Evolutionary conservation across 768 basidiomycete species (phyloP).

Genomic region (Russula sp.): DNA sequence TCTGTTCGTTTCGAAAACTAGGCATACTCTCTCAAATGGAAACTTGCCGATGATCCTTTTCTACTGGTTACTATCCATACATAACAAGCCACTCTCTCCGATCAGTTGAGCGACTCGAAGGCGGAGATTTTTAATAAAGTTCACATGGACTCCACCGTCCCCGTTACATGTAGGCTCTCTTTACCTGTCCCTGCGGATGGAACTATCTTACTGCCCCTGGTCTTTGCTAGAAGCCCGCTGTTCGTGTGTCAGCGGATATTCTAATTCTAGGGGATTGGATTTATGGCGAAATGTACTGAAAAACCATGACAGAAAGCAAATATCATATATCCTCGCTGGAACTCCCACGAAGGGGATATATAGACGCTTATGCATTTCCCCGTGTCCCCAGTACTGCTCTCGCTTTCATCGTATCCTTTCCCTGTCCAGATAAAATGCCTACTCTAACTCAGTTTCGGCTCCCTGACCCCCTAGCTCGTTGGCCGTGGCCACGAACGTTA

Average conservation of each 20-base stretch:
- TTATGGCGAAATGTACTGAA: too few species aligned
- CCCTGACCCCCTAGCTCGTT: conserved; percentile 42
- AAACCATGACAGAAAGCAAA: too few species aligned
- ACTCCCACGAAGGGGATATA: conserved; percentile 5
- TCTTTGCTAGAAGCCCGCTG: background rate
- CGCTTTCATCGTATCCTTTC: background rate
- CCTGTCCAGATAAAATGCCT: background rate
- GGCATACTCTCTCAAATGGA: background rate
- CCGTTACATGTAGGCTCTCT: background rate
- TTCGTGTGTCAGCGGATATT: too few species aligned
- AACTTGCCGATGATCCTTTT: background rate
- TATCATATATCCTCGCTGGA: too few species aligned
- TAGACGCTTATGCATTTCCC: background rate
- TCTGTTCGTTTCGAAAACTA: background rate
- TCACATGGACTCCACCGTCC: background rate
- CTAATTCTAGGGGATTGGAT: too few species aligned
- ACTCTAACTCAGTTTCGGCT: conserved; percentile 32
- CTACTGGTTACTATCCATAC: too few species aligned
- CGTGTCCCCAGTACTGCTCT: background rate
- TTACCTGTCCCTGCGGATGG: background rate
- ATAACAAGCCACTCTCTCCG: too few species aligned
- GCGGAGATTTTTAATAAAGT: too few species aligned
- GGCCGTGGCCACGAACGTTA: conserved; percentile 46
- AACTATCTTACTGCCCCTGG: background rate
- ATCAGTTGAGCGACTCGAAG: too few species aligned